These are phyloP conservation scores for Phlebiopsis gigantea DNA, from an alignment of 768 basidiomycete genomes.

Conservation along the genomic window DNA sequence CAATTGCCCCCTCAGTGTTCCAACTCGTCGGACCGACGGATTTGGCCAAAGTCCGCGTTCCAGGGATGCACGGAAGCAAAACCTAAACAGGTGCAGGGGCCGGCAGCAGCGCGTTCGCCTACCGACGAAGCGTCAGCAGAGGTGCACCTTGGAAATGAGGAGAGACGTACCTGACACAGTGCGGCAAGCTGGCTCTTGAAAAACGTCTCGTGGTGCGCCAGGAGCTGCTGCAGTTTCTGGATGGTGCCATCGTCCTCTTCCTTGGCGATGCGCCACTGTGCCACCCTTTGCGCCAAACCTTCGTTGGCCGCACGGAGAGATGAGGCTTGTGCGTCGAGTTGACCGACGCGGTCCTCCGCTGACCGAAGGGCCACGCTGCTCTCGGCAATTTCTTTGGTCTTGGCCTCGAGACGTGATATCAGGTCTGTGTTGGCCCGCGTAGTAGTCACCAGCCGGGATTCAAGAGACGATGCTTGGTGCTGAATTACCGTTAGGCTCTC, in stretches of 20 bases:
- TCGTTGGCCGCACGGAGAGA: neutral
- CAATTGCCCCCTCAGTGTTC: neutral
- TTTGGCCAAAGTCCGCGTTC: no score
- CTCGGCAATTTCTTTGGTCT: neutral
- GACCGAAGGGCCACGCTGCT: neutral
- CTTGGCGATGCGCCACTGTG: neutral
- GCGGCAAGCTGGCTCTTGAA: neutral
- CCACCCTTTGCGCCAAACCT: neutral
- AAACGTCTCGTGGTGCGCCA: neutral
- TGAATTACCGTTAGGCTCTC: constrained; percentile 7
- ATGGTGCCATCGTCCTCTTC: neutral
- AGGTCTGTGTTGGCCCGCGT: neutral
- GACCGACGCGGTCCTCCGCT: neutral
- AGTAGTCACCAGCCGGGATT: neutral
- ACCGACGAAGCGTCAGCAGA: neutral
- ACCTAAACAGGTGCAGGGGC: neutral
- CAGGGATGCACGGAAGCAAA: neutral
- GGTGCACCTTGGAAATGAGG: neutral
- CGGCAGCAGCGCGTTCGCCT: neutral
- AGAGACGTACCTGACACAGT: neutral
- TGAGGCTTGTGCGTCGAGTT: neutral
- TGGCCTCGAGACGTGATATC: neutral
- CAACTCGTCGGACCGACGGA: no score
- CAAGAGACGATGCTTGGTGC: neutral
- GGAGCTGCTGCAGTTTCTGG: neutral